Evolutionary conservation across 2,329 filamentous ascomycete genomes (phyloP), one percentile per base, ranked within the genome.

Genomic region (Aspergillus pseudonomiae): DNA sequence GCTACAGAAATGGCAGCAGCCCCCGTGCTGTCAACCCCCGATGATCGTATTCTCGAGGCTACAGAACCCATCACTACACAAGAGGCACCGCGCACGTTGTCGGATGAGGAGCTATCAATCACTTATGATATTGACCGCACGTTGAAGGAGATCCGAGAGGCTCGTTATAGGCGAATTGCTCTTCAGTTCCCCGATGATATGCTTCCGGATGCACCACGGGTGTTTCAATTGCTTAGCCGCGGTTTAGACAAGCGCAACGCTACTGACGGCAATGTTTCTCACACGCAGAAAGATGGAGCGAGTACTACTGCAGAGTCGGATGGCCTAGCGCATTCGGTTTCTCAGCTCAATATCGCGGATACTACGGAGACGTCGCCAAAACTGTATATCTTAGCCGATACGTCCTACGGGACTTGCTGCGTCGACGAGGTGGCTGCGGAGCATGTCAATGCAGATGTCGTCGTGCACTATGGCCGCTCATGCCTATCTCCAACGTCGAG

Each of bases 351-450:
- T 14, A 65, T 75, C 50, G 64, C 68, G 19, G 68, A 72, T 24
- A 62, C 61, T 11, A 55, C 58, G 1, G 70, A 74, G 11, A 65
- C 67, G 41, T 69, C 78, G 2, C 74, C 77, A 10, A 80, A 78
- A 50, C 83, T 98, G 59, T 96, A 91, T 71, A 94, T 99, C 64
- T 83, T 99, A 21, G 95, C 91, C 36, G 95, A 99, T 77, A 98
- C 95, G 2, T 97, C 94, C 2, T 99, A 98, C 78, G 96, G 95
- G 64, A 90, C 94, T 0, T 99, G 95, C 80, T 99, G 95, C 73
- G 94, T 98, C 21, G 95, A 99, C 73, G 95, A 99, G 80, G 90
- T 98, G 46, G 95, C 95, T 0, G 95, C 95, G 2, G 94, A 99
- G 77, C 95, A 99, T 76, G 91, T 93, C 19, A 86, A 93, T 71